Percentiles rank a stretch among this genome's conserved stretches.
Conservation (phyloP, 2,329 filamentous ascomycete species). For the Sodiomyces alkalinus region DNA sequence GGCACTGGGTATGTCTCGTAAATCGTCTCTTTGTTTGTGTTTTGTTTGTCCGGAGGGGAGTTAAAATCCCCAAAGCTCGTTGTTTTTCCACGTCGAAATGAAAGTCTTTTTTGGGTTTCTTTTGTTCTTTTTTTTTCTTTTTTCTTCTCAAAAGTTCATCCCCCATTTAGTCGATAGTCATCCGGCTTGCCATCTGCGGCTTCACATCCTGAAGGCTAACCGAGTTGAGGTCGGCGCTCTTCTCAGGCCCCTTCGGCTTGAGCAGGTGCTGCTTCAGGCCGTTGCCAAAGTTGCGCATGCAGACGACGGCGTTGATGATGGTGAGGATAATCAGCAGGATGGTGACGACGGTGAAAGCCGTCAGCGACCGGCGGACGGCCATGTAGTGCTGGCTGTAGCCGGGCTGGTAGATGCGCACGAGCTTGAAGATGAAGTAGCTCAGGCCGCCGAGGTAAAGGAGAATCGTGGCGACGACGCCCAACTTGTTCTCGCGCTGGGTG, state of each 20-base stretch:
- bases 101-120: too few species aligned
- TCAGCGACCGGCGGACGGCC: slow-evolving; percentile 72
- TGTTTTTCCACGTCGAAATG: too few species aligned
- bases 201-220: slow-evolving; percentile 43
- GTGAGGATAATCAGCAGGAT: slow-evolving; percentile 79
- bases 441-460: slow-evolving; percentile 77
- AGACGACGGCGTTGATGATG: slow-evolving; percentile 73
- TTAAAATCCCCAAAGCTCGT: too few species aligned
- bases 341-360: slow-evolving; percentile 86
- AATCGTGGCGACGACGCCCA: slow-evolving; percentile 66
- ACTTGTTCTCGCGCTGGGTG: slow-evolving; percentile 66
- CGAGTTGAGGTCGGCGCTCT: slow-evolving; percentile 41
- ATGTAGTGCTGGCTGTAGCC: slow-evolving; percentile 45
- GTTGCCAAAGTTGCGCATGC: slow-evolving; percentile 79
- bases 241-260: slow-evolving; percentile 29
- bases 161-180: slow-evolving; percentile 42
- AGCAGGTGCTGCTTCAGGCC: slow-evolving; percentile 80
- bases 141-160: too few species aligned
- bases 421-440: slow-evolving; percentile 95
- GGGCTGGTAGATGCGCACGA: slow-evolving; percentile 82
- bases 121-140: too few species aligned
- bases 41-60: neutral
- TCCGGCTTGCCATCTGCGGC: slow-evolving; percentile 35
- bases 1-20: slow-evolving; percentile 8
- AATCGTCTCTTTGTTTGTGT: slow-evolving; percentile 9